Evolutionary conservation across 441 rosid species (phyloP), one percentile per base, ranked within the genome.

Genomic region (Dalechampia spathulata): DNA sequence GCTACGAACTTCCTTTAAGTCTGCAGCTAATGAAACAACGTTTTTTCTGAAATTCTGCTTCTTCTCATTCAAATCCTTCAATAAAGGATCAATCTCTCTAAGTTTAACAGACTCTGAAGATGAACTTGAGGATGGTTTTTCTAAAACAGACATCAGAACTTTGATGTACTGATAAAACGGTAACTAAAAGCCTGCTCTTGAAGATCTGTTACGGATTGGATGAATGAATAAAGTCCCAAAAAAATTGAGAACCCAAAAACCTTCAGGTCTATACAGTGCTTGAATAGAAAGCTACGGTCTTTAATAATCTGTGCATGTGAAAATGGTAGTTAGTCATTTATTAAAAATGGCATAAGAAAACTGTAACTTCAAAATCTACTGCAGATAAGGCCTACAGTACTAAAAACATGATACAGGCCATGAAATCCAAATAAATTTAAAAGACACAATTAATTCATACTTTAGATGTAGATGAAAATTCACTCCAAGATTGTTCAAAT

Each of bases 1-100:
- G 69, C 70, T 72, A 49, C 96, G 81, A 6, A 77, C 91, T 42
- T 81, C 89, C 69, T 84, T 90, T 67, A 93, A 74, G 75, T 90
- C 99, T 4, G 83, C 74, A 5, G 95, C 96, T n/a, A 93, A 75
- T 13, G 95, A 85, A 47, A 83, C 95, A 19, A 93, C 96, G 76
- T 90, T 93, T 47, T 78, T 73, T 64, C 89, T 69, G 52, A 93
- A 89, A 69, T 75, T 79, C 58, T 75, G 97, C 70, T 93, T 93
- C 91, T 82, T 93, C 85, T 93, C 99, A 64, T 83, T 81, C 71
- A 87, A 66, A 65, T 90, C 99, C 72, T 79, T 87, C 78, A 93
- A 63, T 58, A 90, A 44, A 0, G 96, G 99, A 75, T 93, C 99
- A 42, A 79, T 64, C 32, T 81, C 89, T 60, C 83, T 69, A 9